Conservation (phyloP, 1,139 yeast species). For the Debaryomyces udenii region DNA sequence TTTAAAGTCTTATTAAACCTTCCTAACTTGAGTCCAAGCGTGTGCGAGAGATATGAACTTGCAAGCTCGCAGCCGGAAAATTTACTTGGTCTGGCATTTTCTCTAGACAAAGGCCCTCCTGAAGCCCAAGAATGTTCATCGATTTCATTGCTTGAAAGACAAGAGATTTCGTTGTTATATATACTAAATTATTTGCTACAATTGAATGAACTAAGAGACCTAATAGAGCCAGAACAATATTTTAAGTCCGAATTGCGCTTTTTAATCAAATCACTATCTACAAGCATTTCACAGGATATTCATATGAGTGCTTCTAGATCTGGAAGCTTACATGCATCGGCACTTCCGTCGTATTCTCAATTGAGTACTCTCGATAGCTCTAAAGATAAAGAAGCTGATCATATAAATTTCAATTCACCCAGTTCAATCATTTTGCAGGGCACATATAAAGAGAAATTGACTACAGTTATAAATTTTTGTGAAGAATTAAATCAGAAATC, state of each 20-base stretch:
- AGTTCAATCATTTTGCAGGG: conserved; percentile 34
- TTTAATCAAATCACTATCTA: conserved; percentile 25
- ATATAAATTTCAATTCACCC: conserved; percentile 22
- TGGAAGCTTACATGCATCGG: conserved; percentile 28
- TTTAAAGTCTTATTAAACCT: conserved; percentile 29
- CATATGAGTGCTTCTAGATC: conserved; percentile 29
- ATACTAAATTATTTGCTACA: conserved; percentile 31
- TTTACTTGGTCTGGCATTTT: not conserved
- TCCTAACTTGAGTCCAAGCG: conserved; percentile 26
- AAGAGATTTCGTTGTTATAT: conserved; percentile 38
- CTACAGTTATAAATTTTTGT: conserved; percentile 26
- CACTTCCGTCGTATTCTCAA: conserved; percentile 20
- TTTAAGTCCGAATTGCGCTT: conserved; percentile 27
- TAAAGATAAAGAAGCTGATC: conserved; percentile 5
- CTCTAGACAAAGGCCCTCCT: conserved; percentile 1
- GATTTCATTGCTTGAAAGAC: conserved; percentile 26
- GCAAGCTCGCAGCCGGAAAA: conserved; percentile 6
- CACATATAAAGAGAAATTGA: conserved; percentile 37
- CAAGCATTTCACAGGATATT: conserved; percentile 29
- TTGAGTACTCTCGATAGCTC: conserved; percentile 11
- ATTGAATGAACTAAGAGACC: conserved; percentile 23
- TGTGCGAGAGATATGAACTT: conserved; percentile 15
- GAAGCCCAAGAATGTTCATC: conserved; percentile 1
- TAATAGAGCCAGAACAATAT: conserved; percentile 21
- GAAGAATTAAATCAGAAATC: conserved; percentile 17